These are phyloP conservation scores for Kuraishia cidri DNA, from an alignment of 805 yeast genomes.

Conservation along the genomic window DNA sequence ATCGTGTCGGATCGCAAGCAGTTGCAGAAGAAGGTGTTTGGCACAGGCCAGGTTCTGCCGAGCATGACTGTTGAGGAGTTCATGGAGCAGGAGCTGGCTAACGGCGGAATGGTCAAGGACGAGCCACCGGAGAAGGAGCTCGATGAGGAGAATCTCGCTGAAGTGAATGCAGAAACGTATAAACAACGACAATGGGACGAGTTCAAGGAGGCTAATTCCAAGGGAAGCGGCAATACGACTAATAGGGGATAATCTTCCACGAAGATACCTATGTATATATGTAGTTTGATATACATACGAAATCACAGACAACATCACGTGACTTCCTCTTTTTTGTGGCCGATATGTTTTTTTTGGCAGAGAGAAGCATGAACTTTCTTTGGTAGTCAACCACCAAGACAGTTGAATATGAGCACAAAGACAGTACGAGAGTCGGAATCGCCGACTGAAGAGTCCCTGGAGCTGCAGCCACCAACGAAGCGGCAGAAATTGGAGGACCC, in stretches of 20 bases:
- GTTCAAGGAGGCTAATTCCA: conserved; percentile 76
- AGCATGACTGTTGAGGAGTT: conserved; percentile 93
- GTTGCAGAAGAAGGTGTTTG: conserved; percentile 59
- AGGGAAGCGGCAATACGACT: conserved; percentile 86
- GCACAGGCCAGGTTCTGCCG: conserved; percentile 89
- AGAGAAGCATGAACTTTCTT: too few species aligned
- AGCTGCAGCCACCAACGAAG: conserved; percentile 2
- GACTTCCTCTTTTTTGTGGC: too few species aligned
- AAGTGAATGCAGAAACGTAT: conserved; percentile 57
- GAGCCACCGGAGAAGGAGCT: conserved; percentile 29
- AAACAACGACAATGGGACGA: conserved; percentile 89
- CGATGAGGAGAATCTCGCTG: conserved; percentile 56
- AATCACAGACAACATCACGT: too few species aligned
- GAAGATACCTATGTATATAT: too few species aligned
- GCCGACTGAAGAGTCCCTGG: not conserved
- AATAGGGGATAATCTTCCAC: conserved; percentile 47
- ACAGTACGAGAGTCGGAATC: not conserved
- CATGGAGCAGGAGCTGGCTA: conserved; percentile 73
- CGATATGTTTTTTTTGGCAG: too few species aligned
- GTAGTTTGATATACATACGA: too few species aligned
- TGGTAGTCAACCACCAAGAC: not conserved
- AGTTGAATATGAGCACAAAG: not conserved
- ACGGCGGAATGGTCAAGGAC: conserved; percentile 64
- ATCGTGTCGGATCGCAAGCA: conserved; percentile 52
- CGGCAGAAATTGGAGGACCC: conserved; percentile 1